These are phyloP conservation scores for Linnemannia elongata DNA, from an alignment of 192 early-diverging fungal genomes.

Conservation along the genomic window DNA sequence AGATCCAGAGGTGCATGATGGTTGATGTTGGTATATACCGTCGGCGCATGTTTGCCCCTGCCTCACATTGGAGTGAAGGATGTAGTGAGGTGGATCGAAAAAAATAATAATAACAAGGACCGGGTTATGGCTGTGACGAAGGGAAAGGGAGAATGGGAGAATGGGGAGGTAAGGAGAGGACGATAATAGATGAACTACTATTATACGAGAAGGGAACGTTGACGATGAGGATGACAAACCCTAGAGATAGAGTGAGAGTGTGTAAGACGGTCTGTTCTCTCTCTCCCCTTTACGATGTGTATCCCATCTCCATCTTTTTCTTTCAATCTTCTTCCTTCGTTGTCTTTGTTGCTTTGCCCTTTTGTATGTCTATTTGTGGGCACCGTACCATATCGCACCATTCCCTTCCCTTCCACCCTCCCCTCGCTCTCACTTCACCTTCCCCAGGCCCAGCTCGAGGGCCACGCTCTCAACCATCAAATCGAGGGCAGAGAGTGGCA, in stretches of 20 bases:
- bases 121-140: not conserved
- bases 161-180: not conserved
- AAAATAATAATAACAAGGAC: not conserved
- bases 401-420: not conserved
- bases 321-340: not conserved
- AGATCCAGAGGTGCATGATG: conserved; percentile 21
- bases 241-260: no score
- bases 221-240: not conserved
- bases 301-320: conserved; percentile 2
- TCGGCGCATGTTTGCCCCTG: not conserved
- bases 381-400: not conserved
- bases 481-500: not conserved
- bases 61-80: not conserved
- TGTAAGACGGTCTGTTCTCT: not conserved
- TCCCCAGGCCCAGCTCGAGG: not conserved
- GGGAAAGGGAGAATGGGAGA: not conserved
- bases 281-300: not conserved
- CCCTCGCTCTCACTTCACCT: not conserved
- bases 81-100: not conserved
- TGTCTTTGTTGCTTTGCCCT: not conserved
- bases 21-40: not conserved
- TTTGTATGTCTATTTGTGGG: not conserved
- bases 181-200: not conserved
- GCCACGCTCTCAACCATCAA: conserved; percentile 10
- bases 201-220: not conserved